Base-by-base conservation (phyloP, 1,284 basidiomycete genomes). In the Exobasidium rhododendri region DNA sequence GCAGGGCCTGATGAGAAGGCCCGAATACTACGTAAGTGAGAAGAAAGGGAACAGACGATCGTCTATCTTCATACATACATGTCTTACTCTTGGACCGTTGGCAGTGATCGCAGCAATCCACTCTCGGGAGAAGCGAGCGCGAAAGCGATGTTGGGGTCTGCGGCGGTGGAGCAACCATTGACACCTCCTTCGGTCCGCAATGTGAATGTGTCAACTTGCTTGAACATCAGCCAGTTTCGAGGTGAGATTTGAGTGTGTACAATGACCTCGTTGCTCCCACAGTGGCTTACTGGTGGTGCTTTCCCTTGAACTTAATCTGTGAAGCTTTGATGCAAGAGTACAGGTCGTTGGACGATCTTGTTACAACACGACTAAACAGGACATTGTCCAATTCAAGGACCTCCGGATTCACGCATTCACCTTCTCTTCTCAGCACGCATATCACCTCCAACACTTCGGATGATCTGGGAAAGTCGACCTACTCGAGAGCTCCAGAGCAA, bases 351-450 rank as follows among this genome's bases (percentile, higher is more conserved):
- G 76, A 78, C 60, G 76, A 78, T 47, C 58, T 65, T 0, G 68
- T 78, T 45, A 75, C 71, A 4, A 72, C 74, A 0, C 69, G 71
- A 0, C 60, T 78, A 24, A 78, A 78, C 46, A 68, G 76, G 1
- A 60, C 53, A 14, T 61, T 69, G 26, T 72, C 76, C 7, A 63
- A 66, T 0, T 72, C 73, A 14, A 65, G 76, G 6, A 71, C 71
- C 1, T 56, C 64, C 1, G 74, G 74, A 13, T 56, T 66, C 26
- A 67, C 67, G 1, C 50, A 62, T 0, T 70, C 74, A 0, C 75
- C 75, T 0, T 66, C 68, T 0, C 66, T 78, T 2, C 64, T 78
- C 1, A 68, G 67, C 5, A 56, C 58, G 0, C 58, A 59, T 2
- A n/a, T 57, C n/a, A 24, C 20, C 0, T 66, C 55, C 26, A 67